phyloP scores from a whole-genome alignment of 441 rosid genomes.

The Gossypium schwendimanii region DNA sequence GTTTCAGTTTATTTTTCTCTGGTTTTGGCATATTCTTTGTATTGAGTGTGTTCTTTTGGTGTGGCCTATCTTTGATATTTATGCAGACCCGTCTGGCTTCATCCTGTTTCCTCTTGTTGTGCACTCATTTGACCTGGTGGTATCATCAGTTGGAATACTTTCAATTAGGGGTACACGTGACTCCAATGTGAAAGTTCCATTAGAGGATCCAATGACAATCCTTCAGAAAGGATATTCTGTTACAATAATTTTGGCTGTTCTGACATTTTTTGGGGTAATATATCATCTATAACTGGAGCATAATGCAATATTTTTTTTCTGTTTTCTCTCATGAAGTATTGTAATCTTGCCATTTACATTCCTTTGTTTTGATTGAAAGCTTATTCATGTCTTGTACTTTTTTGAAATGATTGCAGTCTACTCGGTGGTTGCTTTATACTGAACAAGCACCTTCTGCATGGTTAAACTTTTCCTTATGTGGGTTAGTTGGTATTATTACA shows the following conservation, averaged over 20 bases:
- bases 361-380: conserved; percentile 9
- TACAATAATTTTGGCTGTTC: conserved; percentile 76
- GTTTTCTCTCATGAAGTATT: neutral
- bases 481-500: conserved; percentile 90
- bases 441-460: conserved; percentile 97
- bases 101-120: conserved; percentile 96
- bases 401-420: conserved; percentile 51
- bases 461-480: conserved; percentile 89
- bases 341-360: conserved; percentile 5
- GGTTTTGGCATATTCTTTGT: neutral
- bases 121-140: conserved; percentile 91
- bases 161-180: conserved; percentile 83
- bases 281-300: conserved; percentile 16
- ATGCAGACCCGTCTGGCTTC: conserved; percentile 97
- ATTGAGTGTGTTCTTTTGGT: neutral
- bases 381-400: conserved; percentile 22
- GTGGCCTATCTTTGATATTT: conserved; percentile 18
- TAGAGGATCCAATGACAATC: conserved; percentile 94
- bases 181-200: conserved; percentile 59
- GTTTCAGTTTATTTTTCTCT: neutral
- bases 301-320: neutral
- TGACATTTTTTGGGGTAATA: conserved; percentile 83
- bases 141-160: conserved; percentile 88
- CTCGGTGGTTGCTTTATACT: conserved; percentile 94
- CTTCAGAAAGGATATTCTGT: conserved; percentile 97